These are phyloP conservation scores for Nepenthes alata DNA, from an alignment of 179 eudicot species.

Conservation along the genomic window DNA sequence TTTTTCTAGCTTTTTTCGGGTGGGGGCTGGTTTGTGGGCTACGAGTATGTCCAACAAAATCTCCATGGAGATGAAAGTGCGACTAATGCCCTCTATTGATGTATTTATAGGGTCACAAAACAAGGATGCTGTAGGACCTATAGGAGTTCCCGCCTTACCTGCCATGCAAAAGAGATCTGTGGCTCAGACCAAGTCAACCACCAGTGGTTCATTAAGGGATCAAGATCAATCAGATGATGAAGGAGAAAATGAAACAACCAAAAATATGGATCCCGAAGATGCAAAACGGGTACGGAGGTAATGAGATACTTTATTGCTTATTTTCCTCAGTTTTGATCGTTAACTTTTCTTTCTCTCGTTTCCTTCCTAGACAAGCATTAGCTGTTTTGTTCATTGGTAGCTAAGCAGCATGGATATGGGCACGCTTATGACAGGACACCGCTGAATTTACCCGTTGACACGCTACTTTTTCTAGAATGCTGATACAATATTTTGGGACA, in stretches of 20 bases:
- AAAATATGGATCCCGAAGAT: conserved; percentile 52
- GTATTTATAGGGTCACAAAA: conserved; percentile 9
- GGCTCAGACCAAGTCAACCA: conserved; percentile 56
- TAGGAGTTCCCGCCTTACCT: conserved; percentile 8
- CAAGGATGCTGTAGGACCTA: conserved; percentile 7
- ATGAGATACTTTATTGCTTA: background rate
- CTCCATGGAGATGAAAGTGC: conserved; percentile 27
- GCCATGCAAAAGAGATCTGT: conserved; percentile 32
- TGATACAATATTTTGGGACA: too few relatives aligned
- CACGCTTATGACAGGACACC: too few relatives aligned
- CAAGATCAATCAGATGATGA: conserved; percentile 91
- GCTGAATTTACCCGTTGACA: too few relatives aligned
- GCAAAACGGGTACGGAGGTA: conserved; percentile 90
- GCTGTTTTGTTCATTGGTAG: too few relatives aligned
- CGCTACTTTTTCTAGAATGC: too few relatives aligned
- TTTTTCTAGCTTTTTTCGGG: background rate
- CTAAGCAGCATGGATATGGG: too few relatives aligned
- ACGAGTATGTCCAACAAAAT: background rate
- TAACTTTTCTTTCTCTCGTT: too few relatives aligned
- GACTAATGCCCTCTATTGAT: too few relatives aligned
- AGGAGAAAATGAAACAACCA: conserved; percentile 58
- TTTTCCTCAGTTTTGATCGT: too few relatives aligned
- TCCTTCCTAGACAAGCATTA: too few relatives aligned
- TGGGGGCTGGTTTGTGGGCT: background rate
- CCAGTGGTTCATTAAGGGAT: conserved; percentile 79